Evolutionary conservation across 805 yeast species (phyloP).

Genomic region (Torulaspora indica): DNA sequence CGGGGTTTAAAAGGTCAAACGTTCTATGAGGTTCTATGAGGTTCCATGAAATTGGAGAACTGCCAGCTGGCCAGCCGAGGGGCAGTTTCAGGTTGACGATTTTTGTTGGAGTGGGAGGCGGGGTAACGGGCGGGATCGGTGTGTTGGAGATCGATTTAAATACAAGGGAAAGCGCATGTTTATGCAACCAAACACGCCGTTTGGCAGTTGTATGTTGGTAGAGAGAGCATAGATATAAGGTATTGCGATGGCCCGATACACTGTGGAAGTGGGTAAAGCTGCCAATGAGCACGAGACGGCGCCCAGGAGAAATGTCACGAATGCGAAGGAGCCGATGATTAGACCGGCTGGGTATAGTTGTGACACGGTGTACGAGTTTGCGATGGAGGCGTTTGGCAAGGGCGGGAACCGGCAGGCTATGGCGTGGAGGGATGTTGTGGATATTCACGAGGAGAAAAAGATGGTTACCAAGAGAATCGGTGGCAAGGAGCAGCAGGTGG

Average conservation of each 20-base stretch:
- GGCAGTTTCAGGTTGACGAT: too few relatives aligned
- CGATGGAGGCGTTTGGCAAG: conserved; percentile 55
- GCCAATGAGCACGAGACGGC: conserved; percentile 76
- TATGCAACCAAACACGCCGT: too few relatives aligned
- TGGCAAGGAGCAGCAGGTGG: conserved; percentile 66
- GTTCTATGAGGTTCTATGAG: too few relatives aligned
- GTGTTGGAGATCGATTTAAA: too few relatives aligned
- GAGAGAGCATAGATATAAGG: neutral
- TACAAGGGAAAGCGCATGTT: too few relatives aligned
- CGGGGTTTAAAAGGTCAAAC: too few relatives aligned
- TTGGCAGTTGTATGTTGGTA: too few relatives aligned
- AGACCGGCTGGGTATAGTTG: conserved; percentile 65
- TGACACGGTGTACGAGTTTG: conserved; percentile 64
- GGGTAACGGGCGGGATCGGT: too few relatives aligned
- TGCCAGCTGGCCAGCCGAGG: too few relatives aligned
- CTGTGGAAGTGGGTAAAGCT: conserved; percentile 60
- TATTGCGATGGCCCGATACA: conserved; percentile 27
- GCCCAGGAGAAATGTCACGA: conserved; percentile 55
- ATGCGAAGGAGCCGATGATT: conserved; percentile 43
- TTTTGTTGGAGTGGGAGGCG: too few relatives aligned
- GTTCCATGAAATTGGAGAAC: too few relatives aligned
- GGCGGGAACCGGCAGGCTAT: conserved; percentile 53
- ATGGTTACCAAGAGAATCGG: conserved; percentile 68
- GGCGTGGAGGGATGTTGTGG: conserved; percentile 75
- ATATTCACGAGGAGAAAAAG: conserved; percentile 72